These are phyloP conservation scores for Leccinum pseudoinsigne DNA, from an alignment of 1,284 basidiomycete genomes.

Conservation along the genomic window DNA sequence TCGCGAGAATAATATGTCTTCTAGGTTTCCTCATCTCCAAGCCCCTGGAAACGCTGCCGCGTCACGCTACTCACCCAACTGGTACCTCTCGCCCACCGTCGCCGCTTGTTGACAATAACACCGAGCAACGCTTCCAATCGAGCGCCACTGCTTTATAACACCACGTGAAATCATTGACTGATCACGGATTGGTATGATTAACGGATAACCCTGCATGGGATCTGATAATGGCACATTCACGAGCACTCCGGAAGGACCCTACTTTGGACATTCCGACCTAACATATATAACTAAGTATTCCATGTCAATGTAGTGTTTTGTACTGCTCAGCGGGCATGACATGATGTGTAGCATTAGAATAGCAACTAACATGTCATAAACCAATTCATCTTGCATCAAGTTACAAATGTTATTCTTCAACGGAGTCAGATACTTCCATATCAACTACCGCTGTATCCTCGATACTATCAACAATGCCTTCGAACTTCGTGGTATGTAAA, in stretches of 20 bases:
- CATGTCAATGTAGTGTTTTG: conserved; percentile 16
- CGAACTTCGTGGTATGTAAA: neutral
- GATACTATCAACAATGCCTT: neutral
- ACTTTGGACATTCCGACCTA: conserved; percentile 11
- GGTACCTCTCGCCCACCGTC: conserved; percentile 30
- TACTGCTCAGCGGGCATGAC: conserved; percentile 26
- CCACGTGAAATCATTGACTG: conserved; percentile 22
- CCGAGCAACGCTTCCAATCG: conserved; percentile 29
- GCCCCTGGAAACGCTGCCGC: conserved; percentile 56
- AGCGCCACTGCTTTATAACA: conserved; percentile 32
- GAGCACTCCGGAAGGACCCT: conserved; percentile 18
- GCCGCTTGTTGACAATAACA: conserved; percentile 9
- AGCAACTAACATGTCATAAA: conserved; percentile 2
- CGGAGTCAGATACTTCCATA: conserved; percentile 31
- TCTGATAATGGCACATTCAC: conserved; percentile 15
- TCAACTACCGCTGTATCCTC: conserved; percentile 21
- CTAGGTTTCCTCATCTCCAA: conserved; percentile 52
- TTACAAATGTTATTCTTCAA: conserved; percentile 20
- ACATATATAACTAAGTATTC: conserved; percentile 8
- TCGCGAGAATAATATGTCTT: conserved; percentile 9
- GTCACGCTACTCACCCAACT: conserved; percentile 43
- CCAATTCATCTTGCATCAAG: conserved; percentile 2
- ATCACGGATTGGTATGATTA: conserved; percentile 22
- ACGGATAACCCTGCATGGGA: conserved; percentile 11
- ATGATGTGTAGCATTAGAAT: conserved; percentile 29